A percentile compares a stretch with the other conserved stretches of the same genome.
These are phyloP conservation scores for Hypoxylon cercidicola DNA, from an alignment of 495 filamentous ascomycete genomes.

Conservation along the genomic window DNA sequence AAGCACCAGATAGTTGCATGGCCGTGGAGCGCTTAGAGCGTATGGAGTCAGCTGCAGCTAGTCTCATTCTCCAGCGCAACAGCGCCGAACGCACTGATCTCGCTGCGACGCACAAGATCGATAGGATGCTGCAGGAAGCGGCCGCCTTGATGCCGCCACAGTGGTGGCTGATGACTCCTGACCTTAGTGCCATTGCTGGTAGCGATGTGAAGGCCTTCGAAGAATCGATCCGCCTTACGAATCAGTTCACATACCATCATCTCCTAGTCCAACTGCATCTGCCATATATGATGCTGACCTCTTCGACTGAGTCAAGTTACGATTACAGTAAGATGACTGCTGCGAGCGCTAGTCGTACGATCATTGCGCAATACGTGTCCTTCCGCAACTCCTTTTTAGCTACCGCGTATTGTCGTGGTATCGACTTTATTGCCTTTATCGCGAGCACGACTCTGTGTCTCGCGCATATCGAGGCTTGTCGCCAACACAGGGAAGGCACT, in stretches of 20 bases:
- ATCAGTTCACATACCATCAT: conserved; percentile 49
- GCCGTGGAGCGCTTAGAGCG: conserved; percentile 46
- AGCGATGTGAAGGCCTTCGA: conserved; percentile 26
- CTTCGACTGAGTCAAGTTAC: conserved; percentile 30
- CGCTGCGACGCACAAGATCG: conserved; percentile 41
- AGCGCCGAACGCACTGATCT: conserved; percentile 23
- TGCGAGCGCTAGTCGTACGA: conserved; percentile 51
- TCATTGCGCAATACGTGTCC: conserved; percentile 50
- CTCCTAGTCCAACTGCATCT: conserved; percentile 50
- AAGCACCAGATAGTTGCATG: conserved; percentile 30
- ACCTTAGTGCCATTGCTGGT: conserved; percentile 5
- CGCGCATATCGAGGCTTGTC: conserved; percentile 47
- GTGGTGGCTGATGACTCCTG: conserved; percentile 47
- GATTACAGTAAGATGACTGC: conserved; percentile 52
- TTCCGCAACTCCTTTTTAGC: conserved; percentile 42
- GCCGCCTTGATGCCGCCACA: conserved; percentile 45
- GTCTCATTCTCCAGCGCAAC: conserved; percentile 45
- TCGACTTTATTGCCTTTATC: conserved; percentile 54
- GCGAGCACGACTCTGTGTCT: conserved; percentile 49
- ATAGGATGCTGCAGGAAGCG: conserved; percentile 47
- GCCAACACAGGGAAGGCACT: conserved; percentile 8
- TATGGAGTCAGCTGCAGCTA: conserved; percentile 39
- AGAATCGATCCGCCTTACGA: conserved; percentile 41
- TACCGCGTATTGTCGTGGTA: conserved; percentile 47
- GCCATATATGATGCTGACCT: conserved; percentile 47